Evolutionary conservation across 257 asterid genomes (phyloP), one percentile per base, ranked within the genome.

Genomic region (Nemophila menziesii): DNA sequence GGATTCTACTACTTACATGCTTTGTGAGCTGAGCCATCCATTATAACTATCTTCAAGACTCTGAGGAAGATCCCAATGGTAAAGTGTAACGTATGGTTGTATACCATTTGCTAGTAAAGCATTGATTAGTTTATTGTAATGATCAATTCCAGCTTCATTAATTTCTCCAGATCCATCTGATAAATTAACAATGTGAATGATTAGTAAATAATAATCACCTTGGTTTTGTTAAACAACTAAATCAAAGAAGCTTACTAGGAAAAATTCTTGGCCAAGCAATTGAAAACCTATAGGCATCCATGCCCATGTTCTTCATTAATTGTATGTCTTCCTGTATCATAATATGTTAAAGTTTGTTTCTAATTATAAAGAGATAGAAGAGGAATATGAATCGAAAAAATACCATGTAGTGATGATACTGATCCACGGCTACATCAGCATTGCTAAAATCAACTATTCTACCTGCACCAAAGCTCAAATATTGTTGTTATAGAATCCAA

Each of bases 51-150:
- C 93, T 18, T 85, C 65, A 7, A 90, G 75, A 27, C 70, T 60
- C 58, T 81, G 99, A 44, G 98, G 96, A 24, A 90, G 84, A 47
- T 90, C 99, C 96, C 94, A 90, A 44, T 85, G 99, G 64, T 59
- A 90, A 39, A 90, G 62, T 12, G 99, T 85, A 37, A 81, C 89
- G 29, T 72, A 90, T 24, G 98, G 98, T 50, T 78, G 52, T 3
- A 41, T 54, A 83, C 97, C 95, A 18, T 72, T 60, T 49, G 80
- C 84, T 5, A 83, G 55, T 56, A 89, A 64, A 16, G 90, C 75
- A 39, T 89, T 54, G 62, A 89, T 89, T 68, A 89, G 23, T 5
- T 70, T 70, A 63, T 78, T 84, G 70, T 89, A 84, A 46, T 89
- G 90, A 58, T 78, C 77, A n/a, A 89, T 66, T 54, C 97, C 95